phyloP scores from a whole-genome alignment of 2,329 filamentous ascomycete genomes.

The Penicillium concentricum region DNA sequence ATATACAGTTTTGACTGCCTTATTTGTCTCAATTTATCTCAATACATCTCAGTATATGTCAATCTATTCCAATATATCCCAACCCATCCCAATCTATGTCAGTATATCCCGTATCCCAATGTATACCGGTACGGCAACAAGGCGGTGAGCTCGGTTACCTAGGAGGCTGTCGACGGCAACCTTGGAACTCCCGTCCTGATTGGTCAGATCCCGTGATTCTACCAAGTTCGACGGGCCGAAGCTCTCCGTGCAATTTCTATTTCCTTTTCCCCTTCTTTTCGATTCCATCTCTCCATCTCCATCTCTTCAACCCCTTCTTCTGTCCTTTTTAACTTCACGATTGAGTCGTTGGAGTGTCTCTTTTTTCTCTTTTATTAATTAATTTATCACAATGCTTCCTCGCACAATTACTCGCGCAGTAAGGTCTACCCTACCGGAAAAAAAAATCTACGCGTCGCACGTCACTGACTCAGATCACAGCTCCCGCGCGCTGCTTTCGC shows the following conservation, averaged over 20 bases:
- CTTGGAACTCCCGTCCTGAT: constrained; percentile 9
- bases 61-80: too few relatives aligned
- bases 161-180: constrained; percentile 1
- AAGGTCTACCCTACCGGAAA: constrained; percentile 40
- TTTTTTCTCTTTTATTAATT: constrained; percentile 38
- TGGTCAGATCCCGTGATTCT: constrained; percentile 30
- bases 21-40: background rate
- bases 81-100: background rate
- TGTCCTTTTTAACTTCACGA: constrained; percentile 27
- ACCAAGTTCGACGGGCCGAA: constrained; percentile 41
- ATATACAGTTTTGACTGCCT: background rate
- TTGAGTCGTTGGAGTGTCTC: constrained; percentile 35
- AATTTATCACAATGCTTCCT: constrained; percentile 63
- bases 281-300: constrained; percentile 19
- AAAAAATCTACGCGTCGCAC: constrained; percentile 19
- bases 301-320: constrained; percentile 17
- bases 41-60: background rate
- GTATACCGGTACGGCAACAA: background rate
- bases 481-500: constrained; percentile 75
- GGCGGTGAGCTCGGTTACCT: constrained; percentile 20
- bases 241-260: constrained; percentile 37
- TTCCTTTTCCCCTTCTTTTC: constrained; percentile 25
- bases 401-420: constrained; percentile 73
- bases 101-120: background rate
- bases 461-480: constrained; percentile 46